Evolutionary conservation across 768 basidiomycete species (phyloP), one percentile per base, ranked within the genome.

Genomic region (Hydnomerulius pinastri): DNA sequence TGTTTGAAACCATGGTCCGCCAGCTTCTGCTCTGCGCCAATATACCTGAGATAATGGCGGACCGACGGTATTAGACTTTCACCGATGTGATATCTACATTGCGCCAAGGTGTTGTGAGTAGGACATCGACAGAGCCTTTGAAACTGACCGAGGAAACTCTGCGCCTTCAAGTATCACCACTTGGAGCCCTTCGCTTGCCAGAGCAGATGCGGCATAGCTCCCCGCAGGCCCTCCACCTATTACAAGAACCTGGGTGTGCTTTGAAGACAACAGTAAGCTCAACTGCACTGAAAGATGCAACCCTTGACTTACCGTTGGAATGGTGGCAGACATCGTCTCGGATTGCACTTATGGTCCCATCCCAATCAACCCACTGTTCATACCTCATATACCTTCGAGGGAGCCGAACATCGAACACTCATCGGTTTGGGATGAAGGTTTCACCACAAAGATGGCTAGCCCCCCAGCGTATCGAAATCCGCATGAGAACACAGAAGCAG

Each of bases 161-260:
- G 73, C 71, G 13, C 77, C 72, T 59, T 86, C 83, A 18, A 85
- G 63, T 43, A 84, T 53, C 13, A 79, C 75, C 21, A 86, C 85
- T 36, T 81, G 73, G 39, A 80, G 58, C 4, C 82, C 81, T 59
- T 85, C 83, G n/a, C 76, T 67, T 9, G 79, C 78, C 5, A 85
- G 73, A 24, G 71, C 74, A 5, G 79, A 64, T 2, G 83, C 80
- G n/a, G 80, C 67, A 51, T 77, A 84, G 53, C 74, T 75, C 24
- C 83, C 83, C 6, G 73, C 78, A 1, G 83, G 83, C 13, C 83
- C 83, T 42, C 83, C 83, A 8, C 83, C 83, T 11, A 85, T 65
- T 27, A 85, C 76, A 33, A 80, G 74, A 9, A 68, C 59, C 25
- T 68, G 63, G 0, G 59, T 29, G 12, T 57, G 67, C 66, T 67